Percentiles rank a stretch among this genome's conserved stretches.
These are phyloP conservation scores for Williopsis jadinii DNA, from an alignment of 1,139 yeast species.

Conservation along the genomic window DNA sequence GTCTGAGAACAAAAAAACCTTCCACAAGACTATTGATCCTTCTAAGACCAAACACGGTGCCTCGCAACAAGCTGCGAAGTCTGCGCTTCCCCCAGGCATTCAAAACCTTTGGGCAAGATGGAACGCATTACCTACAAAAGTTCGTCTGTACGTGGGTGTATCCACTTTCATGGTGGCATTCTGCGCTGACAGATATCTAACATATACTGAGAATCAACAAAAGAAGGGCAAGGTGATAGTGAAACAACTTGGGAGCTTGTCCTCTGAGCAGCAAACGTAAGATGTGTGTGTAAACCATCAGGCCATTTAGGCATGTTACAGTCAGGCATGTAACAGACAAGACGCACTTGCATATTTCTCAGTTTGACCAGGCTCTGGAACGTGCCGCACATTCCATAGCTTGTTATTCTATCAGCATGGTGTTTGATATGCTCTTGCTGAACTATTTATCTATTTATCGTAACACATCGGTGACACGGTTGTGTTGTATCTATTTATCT, in stretches of 20 bases:
- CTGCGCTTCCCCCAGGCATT: conserved; percentile 1
- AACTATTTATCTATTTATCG: too few relatives aligned
- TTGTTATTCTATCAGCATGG: too few relatives aligned
- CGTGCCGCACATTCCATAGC: too few relatives aligned
- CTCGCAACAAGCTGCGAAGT: background rate
- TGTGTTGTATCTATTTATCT: too few relatives aligned
- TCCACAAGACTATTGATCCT: conserved; percentile 8
- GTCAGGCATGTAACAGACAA: too few relatives aligned
- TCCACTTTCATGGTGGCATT: conserved; percentile 18
- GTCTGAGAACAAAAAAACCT: conserved; percentile 6
- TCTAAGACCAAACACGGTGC: background rate
- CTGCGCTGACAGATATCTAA: conserved; percentile 15
- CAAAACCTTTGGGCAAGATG: conserved; percentile 9
- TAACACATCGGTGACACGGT: too few relatives aligned
- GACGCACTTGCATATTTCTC: too few relatives aligned
- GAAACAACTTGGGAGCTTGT: conserved; percentile 4
- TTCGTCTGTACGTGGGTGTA: conserved; percentile 17
- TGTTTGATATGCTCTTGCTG: too few relatives aligned
- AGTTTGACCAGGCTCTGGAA: too few relatives aligned
- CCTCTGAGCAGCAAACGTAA: too few relatives aligned
- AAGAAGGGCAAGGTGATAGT: conserved; percentile 4
- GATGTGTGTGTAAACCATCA: too few relatives aligned
- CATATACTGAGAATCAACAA: conserved; percentile 7
- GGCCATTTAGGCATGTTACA: too few relatives aligned
- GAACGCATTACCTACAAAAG: conserved; percentile 13